Percentiles rank a stretch among this genome's conserved stretches.
These are phyloP conservation scores for Leccinum fallax DNA, from an alignment of 1,284 basidiomycete genomes.

Conservation along the genomic window DNA sequence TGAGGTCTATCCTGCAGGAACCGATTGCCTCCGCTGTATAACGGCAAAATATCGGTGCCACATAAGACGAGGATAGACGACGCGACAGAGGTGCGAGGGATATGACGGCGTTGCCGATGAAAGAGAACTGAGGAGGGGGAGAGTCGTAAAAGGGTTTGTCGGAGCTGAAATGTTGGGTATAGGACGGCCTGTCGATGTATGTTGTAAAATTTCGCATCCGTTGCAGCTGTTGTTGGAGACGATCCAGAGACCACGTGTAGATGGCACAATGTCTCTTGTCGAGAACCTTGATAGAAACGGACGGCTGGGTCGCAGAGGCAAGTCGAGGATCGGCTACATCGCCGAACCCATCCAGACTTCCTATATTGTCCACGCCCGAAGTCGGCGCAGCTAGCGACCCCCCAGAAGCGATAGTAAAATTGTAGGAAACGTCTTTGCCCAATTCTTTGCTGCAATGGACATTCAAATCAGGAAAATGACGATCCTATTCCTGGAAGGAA, in stretches of 20 bases:
- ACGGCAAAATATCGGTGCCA: conserved; percentile 86
- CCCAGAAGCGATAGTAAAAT: conserved; percentile 88
- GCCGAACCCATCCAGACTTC: conserved; percentile 89
- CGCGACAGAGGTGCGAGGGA: conserved; percentile 83
- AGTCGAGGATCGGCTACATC: conserved; percentile 84
- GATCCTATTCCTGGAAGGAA: conserved; percentile 7
- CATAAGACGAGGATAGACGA: conserved; percentile 72
- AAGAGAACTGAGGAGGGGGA: conserved; percentile 84
- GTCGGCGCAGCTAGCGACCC: conserved; percentile 78
- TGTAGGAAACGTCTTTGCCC: conserved; percentile 85
- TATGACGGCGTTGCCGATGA: conserved; percentile 86
- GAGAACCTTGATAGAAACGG: conserved; percentile 88
- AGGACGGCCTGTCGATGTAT: conserved; percentile 92
- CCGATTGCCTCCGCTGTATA: conserved; percentile 94
- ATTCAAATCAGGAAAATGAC: conserved; percentile 15
- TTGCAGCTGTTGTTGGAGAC: conserved; percentile 85
- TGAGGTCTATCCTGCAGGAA: conserved; percentile 84
- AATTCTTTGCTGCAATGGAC: conserved; percentile 70
- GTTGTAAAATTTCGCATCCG: conserved; percentile 94
- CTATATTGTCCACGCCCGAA: conserved; percentile 85
- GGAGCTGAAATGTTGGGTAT: conserved; percentile 90
- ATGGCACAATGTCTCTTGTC: conserved; percentile 86
- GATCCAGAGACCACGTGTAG: conserved; percentile 89
- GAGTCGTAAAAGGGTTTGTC: conserved; percentile 92
- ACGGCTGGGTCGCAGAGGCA: conserved; percentile 74